Evolutionary conservation across 73 alveolate genomes (phyloP).

Genomic region (Uronychia setigera): DNA sequence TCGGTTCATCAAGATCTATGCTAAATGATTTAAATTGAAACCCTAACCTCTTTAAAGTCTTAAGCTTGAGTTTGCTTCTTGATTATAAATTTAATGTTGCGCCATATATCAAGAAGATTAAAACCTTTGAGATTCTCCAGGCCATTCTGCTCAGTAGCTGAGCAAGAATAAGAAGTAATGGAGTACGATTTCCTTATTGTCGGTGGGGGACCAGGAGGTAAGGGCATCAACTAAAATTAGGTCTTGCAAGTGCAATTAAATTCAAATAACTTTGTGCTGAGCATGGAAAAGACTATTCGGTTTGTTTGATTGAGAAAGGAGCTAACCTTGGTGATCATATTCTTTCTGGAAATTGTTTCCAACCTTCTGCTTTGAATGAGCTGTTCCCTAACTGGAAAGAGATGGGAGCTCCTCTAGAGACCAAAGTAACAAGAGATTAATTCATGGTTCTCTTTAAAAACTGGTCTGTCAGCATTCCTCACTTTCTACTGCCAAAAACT

Average conservation of each 20-base stretch:
- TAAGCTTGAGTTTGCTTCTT: not conserved
- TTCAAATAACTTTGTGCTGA: slow-evolving; percentile 69
- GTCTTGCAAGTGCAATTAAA: slow-evolving; percentile 93
- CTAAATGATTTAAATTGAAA: not conserved
- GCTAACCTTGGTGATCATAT: slow-evolving; percentile 95
- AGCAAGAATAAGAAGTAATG: slow-evolving; percentile 61
- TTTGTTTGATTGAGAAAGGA: slow-evolving; percentile 82
- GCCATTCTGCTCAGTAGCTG: not conserved
- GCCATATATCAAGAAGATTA: not conserved
- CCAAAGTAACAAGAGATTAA: slow-evolving; percentile 89
- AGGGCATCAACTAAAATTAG: not conserved
- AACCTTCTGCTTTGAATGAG: slow-evolving; percentile 91
- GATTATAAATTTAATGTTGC: not conserved
- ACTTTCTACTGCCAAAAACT: slow-evolving; percentile 63
- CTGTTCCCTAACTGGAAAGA: slow-evolving; percentile 84
- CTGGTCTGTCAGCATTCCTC: slow-evolving; percentile 63
- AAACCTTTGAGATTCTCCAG: not conserved
- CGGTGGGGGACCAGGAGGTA: slow-evolving; percentile 97
- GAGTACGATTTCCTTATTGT: slow-evolving; percentile 80
- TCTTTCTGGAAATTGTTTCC: slow-evolving; percentile 92
- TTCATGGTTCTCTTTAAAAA: slow-evolving; percentile 73
- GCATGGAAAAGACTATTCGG: slow-evolving; percentile 68
- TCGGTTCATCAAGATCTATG: slow-evolving; percentile 34
- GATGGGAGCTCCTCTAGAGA: slow-evolving; percentile 89
- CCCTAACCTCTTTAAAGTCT: not conserved